phyloP scores from a whole-genome alignment of 1,284 basidiomycete species.

The Caloboletus inedulis region DNA sequence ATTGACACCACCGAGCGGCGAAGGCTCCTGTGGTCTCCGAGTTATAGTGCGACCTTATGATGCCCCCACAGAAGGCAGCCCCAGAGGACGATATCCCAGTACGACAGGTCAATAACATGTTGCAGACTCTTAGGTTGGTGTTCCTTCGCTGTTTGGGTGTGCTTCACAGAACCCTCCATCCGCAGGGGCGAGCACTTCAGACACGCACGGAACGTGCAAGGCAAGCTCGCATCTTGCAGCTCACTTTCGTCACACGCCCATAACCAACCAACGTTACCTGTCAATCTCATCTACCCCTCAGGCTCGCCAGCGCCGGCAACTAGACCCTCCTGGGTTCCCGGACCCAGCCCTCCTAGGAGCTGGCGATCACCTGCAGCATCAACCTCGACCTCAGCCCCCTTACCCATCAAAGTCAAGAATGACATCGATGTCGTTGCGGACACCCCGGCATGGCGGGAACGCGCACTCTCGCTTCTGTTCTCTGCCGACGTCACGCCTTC shows the following conservation, averaged over 20 bases:
- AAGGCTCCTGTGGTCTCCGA: background rate
- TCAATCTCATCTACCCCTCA: constrained; percentile 35
- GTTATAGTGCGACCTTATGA: background rate
- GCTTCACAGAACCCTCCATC: background rate
- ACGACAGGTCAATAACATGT: constrained; percentile 44
- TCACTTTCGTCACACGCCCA: constrained; percentile 25
- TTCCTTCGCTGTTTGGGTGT: background rate
- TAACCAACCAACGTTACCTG: constrained; percentile 42
- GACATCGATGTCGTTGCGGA: constrained; percentile 23
- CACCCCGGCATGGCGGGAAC: constrained; percentile 46
- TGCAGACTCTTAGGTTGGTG: constrained; percentile 36
- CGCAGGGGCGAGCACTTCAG: constrained; percentile 63
- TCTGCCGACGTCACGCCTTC: constrained; percentile 16
- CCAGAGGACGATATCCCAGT: constrained; percentile 6
- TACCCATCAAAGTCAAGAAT: background rate
- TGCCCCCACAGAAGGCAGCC: constrained; percentile 13
- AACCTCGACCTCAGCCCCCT: background rate
- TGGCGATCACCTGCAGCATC: constrained; percentile 36
- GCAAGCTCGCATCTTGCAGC: constrained; percentile 33
- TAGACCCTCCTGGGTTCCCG: constrained; percentile 32
- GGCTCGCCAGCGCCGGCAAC: constrained; percentile 7
- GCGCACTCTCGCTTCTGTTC: constrained; percentile 52
- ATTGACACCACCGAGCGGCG: background rate
- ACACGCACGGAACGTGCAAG: constrained; percentile 52
- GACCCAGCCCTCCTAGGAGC: constrained; percentile 49